These are phyloP conservation scores for Metrosideros polymorpha DNA, from an alignment of 441 rosid species.

Conservation along the genomic window DNA sequence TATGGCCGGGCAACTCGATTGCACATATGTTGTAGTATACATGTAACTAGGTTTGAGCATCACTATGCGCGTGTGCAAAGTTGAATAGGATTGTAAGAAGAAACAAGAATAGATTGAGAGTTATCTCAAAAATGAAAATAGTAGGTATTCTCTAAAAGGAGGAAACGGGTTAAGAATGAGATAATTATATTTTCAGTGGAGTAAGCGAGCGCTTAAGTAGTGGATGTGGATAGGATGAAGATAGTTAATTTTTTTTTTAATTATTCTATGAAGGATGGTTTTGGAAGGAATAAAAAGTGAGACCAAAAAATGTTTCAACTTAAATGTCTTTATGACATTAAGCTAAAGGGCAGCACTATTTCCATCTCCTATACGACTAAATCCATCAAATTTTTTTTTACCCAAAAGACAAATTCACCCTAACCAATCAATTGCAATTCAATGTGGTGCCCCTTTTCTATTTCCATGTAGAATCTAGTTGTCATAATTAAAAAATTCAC, in stretches of 20 bases:
- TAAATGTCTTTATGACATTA: not conserved
- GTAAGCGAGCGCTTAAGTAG: not conserved
- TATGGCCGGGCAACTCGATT: not conserved
- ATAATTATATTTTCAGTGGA: not conserved
- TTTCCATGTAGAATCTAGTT: no score
- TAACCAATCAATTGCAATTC: no score
- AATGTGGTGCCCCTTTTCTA: no score
- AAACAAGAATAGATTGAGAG: not conserved
- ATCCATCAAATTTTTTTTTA: no score
- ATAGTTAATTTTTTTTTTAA: not conserved
- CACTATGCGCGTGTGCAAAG: not conserved
- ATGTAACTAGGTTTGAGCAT: not conserved
- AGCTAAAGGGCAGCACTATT: no score
- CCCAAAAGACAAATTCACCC: no score
- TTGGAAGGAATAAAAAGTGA: not conserved
- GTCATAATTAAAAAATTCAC: no score
- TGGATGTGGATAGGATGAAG: not conserved
- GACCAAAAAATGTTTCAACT: not conserved
- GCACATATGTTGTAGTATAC: not conserved
- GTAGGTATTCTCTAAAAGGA: not conserved
- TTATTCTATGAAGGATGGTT: not conserved
- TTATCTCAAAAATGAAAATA: not conserved
- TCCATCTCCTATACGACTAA: no score
- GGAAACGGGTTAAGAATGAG: not conserved
- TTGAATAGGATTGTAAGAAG: not conserved